Conservation (phyloP, 2,329 filamentous ascomycete genomes). For the Teratosphaeria destructans region DNA sequence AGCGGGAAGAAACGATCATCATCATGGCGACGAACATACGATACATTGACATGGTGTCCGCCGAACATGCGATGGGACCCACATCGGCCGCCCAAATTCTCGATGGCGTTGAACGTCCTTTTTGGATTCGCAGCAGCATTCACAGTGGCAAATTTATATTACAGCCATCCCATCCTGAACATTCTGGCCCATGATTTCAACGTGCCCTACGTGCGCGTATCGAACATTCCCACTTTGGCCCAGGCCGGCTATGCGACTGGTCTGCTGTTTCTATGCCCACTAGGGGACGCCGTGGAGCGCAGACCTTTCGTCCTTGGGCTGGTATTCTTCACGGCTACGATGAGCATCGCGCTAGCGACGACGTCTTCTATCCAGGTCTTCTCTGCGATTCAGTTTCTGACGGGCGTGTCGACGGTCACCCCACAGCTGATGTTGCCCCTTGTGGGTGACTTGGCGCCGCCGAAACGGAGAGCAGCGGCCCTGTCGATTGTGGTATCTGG, state of each 20-base stretch:
- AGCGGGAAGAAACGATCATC: slow-evolving; percentile 6
- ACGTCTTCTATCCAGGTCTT: slow-evolving; percentile 57
- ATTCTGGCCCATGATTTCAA: slow-evolving; percentile 61
- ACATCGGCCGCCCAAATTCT: slow-evolving; percentile 56
- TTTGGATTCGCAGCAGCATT: slow-evolving; percentile 58
- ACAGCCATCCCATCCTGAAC: slow-evolving; percentile 70
- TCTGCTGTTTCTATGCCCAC: slow-evolving; percentile 61
- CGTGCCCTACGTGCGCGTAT: slow-evolving; percentile 58
- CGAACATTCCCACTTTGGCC: slow-evolving; percentile 61
- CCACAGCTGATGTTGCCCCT: slow-evolving; percentile 67
- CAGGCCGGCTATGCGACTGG: slow-evolving; percentile 72
- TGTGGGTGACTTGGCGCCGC: slow-evolving; percentile 66
- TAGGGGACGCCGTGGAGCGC: slow-evolving; percentile 59
- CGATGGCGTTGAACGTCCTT: slow-evolving; percentile 56
- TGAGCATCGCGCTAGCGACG: slow-evolving; percentile 62
- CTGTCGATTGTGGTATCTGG: slow-evolving; percentile 67
- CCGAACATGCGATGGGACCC: slow-evolving; percentile 58
- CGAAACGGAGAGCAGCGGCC: slow-evolving; percentile 55
- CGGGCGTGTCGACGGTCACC: slow-evolving; percentile 69
- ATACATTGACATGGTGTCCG: slow-evolving; percentile 48
- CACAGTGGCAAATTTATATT: slow-evolving; percentile 73
- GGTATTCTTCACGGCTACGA: slow-evolving; percentile 52
- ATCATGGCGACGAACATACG: slow-evolving; percentile 16
- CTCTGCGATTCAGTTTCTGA: slow-evolving; percentile 59
- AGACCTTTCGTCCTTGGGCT: slow-evolving; percentile 60